These are phyloP conservation scores for Gossypium davidsonii DNA, from an alignment of 441 rosid genomes.

Conservation along the genomic window DNA sequence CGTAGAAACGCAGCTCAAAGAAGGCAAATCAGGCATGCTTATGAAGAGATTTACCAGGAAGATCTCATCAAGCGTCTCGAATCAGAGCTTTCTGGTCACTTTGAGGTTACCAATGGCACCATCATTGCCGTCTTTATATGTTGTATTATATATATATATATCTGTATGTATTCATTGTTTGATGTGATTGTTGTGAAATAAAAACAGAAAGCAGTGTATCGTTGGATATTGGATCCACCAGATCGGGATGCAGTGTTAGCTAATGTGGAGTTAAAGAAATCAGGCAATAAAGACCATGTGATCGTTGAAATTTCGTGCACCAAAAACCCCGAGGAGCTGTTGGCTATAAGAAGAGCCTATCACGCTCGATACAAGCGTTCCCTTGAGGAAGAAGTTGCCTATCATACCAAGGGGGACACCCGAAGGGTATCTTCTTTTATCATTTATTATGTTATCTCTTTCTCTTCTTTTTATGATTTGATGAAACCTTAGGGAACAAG, in stretches of 20 bases:
- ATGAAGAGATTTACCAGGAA: slow-evolving; percentile 43
- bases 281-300: slow-evolving; percentile 31
- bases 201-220: slow-evolving; percentile 50
- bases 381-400: slow-evolving; percentile 61
- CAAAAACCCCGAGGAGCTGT: slow-evolving; percentile 53
- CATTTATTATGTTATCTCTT: background rate
- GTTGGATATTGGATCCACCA: slow-evolving; percentile 61
- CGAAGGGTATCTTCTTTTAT: slow-evolving; percentile 33
- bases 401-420: slow-evolving; percentile 42
- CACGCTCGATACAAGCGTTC: slow-evolving; percentile 55
- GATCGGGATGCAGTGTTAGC: slow-evolving; percentile 58
- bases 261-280: slow-evolving; percentile 43
- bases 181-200: background rate
- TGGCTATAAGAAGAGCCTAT: slow-evolving; percentile 48
- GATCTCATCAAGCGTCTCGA: slow-evolving; percentile 39
- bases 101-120: slow-evolving; percentile 33
- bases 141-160: background rate
- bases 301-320: slow-evolving; percentile 46
- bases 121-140: background rate
- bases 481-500: background rate
- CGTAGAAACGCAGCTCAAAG: slow-evolving; percentile 57
- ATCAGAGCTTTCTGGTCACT: slow-evolving; percentile 57
- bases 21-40: slow-evolving; percentile 49
- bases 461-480: background rate
- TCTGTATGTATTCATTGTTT: background rate